Percentiles rank a stretch among this genome's conserved stretches.
These are phyloP conservation scores for Gentiana dahurica DNA, from an alignment of 257 asterid genomes.

Conservation along the genomic window DNA sequence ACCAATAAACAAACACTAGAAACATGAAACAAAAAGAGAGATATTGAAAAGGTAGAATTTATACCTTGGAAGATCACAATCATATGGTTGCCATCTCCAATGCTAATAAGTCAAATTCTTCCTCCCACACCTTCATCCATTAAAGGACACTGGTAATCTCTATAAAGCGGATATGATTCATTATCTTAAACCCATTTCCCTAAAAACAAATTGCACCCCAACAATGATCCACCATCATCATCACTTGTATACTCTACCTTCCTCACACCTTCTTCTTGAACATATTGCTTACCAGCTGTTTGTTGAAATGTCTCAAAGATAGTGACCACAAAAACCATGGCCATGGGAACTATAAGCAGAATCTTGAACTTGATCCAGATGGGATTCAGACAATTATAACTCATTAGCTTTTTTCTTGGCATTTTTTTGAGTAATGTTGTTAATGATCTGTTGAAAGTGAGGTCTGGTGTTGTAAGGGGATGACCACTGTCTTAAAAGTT, in stretches of 20 bases:
- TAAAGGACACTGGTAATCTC: slow-evolving; percentile 1
- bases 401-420: no score
- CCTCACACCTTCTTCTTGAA: neutral
- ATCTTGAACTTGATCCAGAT: no score
- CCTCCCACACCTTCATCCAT: slow-evolving; percentile 1
- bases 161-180: neutral
- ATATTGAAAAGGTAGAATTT: no score
- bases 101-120: slow-evolving; percentile 1
- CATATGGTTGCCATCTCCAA: slow-evolving; percentile 38
- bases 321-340: neutral
- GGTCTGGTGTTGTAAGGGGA: no score
- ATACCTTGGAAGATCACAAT: slow-evolving; percentile 44
- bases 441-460: no score
- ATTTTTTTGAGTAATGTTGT: no score
- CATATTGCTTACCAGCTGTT: neutral
- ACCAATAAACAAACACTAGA: no score
- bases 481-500: no score
- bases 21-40: no score
- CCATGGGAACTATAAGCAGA: no score
- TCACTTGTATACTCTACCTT: neutral
- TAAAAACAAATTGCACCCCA: neutral
- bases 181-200: slow-evolving; percentile 10
- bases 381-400: no score
- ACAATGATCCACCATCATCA: neutral
- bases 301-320: neutral